phyloP scores from a whole-genome alignment of 352 stramenopile genomes.

The Phytophthora multivora region DNA sequence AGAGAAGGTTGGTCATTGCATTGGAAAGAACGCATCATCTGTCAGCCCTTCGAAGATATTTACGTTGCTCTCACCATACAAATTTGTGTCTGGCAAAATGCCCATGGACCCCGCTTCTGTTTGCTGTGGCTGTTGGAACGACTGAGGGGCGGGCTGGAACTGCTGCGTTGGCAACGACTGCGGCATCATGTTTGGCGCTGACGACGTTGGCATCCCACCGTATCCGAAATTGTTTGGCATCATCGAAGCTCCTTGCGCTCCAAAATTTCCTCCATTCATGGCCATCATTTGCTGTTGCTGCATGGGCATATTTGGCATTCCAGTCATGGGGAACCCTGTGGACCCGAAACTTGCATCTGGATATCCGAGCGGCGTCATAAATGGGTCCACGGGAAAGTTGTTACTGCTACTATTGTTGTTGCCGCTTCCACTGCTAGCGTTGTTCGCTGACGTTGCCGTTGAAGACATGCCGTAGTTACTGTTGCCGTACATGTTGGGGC shows the following conservation, averaged over 20 bases:
- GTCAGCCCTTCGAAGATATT: slow-evolving; percentile 82
- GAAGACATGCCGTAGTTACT: slow-evolving; percentile 42
- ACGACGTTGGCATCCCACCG: slow-evolving; percentile 30
- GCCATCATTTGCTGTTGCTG: slow-evolving; percentile 52
- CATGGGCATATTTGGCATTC: slow-evolving; percentile 47
- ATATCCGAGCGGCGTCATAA: slow-evolving; percentile 64
- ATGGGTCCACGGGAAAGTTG: slow-evolving; percentile 64
- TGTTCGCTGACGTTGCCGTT: slow-evolving; percentile 18
- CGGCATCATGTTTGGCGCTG: slow-evolving; percentile 35
- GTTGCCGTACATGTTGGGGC: slow-evolving; percentile 55
- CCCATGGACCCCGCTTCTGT: slow-evolving; percentile 18
- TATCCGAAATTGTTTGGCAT: slow-evolving; percentile 55
- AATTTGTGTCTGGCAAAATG: slow-evolving; percentile 28
- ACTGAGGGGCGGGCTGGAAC: slow-evolving; percentile 31
- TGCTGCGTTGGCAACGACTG: slow-evolving; percentile 28
- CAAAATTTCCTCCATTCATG: slow-evolving; percentile 50
- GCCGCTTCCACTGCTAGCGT: slow-evolving; percentile 14
- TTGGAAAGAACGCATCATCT: slow-evolving; percentile 76
- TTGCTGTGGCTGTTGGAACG: slow-evolving; percentile 39
- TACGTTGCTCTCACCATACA: slow-evolving; percentile 57
- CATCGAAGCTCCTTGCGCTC: slow-evolving; percentile 32
- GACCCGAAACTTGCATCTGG: slow-evolving; percentile 40
- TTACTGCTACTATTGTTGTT: slow-evolving; percentile 32
- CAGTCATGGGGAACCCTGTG: slow-evolving; percentile 41
- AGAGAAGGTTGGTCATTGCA: slow-evolving; percentile 51